Base-by-base conservation (phyloP, 2,329 filamentous ascomycete species). In the Colletotrichum sublineola region DNA sequence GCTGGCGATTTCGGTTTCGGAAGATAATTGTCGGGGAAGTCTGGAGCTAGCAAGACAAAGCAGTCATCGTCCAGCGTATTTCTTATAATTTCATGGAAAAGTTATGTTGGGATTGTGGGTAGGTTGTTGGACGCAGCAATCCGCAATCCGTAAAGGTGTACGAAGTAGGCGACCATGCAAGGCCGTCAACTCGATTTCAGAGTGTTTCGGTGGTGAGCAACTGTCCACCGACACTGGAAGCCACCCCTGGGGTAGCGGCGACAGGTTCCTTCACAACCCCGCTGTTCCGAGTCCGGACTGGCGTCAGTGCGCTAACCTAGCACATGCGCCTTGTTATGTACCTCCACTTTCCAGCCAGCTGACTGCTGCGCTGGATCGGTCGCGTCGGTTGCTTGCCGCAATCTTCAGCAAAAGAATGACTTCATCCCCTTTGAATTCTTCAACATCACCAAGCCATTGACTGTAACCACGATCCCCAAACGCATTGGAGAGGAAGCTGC, bases 391-490 rank as follows among this genome's bases (percentile, higher is more conserved):
- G 48, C 48, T 40, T 48, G 66, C 38, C 38, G 38, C 67, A 63
- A 73, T 52, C 29, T 48, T 48, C 40, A 69, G 65, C 66, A 24
- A 42, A 44, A 31, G 15, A 18, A 61, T 31, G 50, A 65, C 60
- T 61, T 70, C 48, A 42, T 61, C 60, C 24, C 42, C 63, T 61
- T 61, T 40, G 18, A 12, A 20, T 65, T 44, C 46, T 61, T 44
- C 55, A 68, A 24, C 65, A 48, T 12, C 52, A n/a, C 38, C 69
- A 15, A 44, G 60, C 66, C 70, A 73, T 73, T 73, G 70, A 65
- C n/a, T 18, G 5, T 18, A n/a, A 24, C n/a, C 12, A 15, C 42
- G 33, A 20, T 8, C 5, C 11, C 12, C 48, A 8, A 33, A 1
- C 33, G 24, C 36, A 14, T 38, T 18, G 24, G n/a, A 14, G 31